Base-by-base conservation (phyloP, 2,329 filamentous ascomycete species). In the Curvularia spicifera region DNA sequence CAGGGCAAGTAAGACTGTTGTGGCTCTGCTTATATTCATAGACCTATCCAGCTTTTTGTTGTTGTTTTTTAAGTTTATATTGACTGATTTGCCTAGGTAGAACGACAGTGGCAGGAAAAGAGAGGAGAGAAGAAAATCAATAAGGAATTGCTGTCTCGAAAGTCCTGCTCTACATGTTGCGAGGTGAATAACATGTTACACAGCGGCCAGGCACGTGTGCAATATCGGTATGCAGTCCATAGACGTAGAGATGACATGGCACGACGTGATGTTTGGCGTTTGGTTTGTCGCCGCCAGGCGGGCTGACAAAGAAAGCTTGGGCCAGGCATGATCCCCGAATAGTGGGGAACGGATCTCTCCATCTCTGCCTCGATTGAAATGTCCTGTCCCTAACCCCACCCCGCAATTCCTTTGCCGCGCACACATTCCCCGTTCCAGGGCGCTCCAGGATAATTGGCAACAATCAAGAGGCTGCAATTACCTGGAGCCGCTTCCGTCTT, bases 391-490 rank as follows among this genome's bases (percentile, higher is more conserved):
- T 24, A 44, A 58, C 56, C 56, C 56, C 51, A 51, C 56, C 46
- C 48, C 44, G 56, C 51, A 58, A 51, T 59, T 64, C 29, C 57
- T 56, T 63, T 54, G 40, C 51, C 52, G 54, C 57, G 53, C 64
- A 58, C 59, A 60, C 63, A 58, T 55, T 46, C 50, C 59, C 63
- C 43, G 28, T 51, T 49, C 51, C 58, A 64, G 66, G 69, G 76
- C 75, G 74, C 76, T 78, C 76, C 75, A 78, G 74, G 76, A 73
- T 76, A 78, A 77, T 78, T 77, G 75, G 66, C 71, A 69, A 64
- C 42, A 58, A 51, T 47, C 42, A 52, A 56, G 28, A 58, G 52
- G 59, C 61, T 69, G 67, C 73, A 76, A 75, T 77, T 78, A 76
- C 75, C 75, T 78, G 76, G 76, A 78, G 75, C 71, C 73, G 75